A percentile compares a stretch with the other conserved stretches of the same genome.
Conservation (phyloP, 2,329 filamentous ascomycete species). For the Phaeophleospora eucalypticola region DNA sequence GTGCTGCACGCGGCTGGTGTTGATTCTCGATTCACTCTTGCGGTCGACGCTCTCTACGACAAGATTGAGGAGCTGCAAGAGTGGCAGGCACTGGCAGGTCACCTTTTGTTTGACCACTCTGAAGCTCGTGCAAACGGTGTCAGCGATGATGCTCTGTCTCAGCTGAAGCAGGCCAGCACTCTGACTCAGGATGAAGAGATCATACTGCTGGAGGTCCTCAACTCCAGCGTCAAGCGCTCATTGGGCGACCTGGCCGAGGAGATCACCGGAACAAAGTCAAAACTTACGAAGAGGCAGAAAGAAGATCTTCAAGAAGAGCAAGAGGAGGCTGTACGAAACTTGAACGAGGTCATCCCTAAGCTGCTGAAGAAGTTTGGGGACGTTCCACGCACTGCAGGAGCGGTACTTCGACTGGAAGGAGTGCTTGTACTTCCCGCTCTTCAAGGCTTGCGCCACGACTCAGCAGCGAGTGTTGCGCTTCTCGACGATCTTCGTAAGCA, state of each 20-base stretch:
- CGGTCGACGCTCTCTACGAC: conserved; percentile 80
- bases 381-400: conserved; percentile 77
- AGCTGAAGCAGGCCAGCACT: conserved; percentile 68
- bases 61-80: conserved; percentile 74
- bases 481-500: conserved; percentile 91
- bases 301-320: conserved; percentile 64
- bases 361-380: conserved; percentile 91
- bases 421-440: conserved; percentile 83
- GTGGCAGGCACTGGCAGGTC: conserved; percentile 86
- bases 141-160: conserved; percentile 57
- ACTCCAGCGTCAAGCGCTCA: conserved; percentile 72
- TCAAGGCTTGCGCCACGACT: conserved; percentile 81
- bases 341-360: conserved; percentile 75
- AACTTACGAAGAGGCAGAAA: conserved; percentile 56
- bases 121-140: conserved; percentile 47
- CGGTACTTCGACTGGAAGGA: conserved; percentile 80
- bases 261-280: conserved; percentile 51
- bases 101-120: conserved; percentile 89
- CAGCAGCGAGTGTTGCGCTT: conserved; percentile 71
- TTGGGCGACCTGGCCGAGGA: conserved; percentile 64
- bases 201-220: conserved; percentile 81
- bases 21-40: conserved; percentile 80
- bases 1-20: conserved; percentile 60
- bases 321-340: conserved; percentile 71
- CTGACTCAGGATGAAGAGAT: conserved; percentile 74